Base-by-base conservation (phyloP, 306 rosid species). In the Mucuna pruriens region DNA sequence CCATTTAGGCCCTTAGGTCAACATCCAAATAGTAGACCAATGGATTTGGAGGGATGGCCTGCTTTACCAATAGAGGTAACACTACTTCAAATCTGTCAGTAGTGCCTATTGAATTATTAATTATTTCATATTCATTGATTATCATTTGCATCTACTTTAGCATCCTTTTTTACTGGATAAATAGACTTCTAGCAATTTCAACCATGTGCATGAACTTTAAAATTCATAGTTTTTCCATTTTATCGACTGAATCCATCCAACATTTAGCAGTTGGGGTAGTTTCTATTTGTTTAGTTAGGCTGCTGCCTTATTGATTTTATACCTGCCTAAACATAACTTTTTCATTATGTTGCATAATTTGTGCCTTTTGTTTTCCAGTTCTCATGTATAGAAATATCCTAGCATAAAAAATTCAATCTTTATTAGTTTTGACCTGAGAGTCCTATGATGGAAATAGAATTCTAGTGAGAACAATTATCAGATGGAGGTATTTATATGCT, bases 41-140 rank as follows among this genome's bases (percentile, higher is more conserved):
- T 90, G 90, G 94, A 90, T 84, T 51, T 93, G 82, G 97, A 93
- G 72, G 94, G 91, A 71, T 93, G 97, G 97, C 90, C 91, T 80
- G 76, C 84, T 36, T 80, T 80, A 80, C 91, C 91, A 44, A 69
- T 86, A 74, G 94, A 93, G 97, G 97, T 93, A 83, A 71, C 67
- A 52, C 60, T 73, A 77, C 58, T 19, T 69, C 5, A 57, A 25
- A 25, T 38, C 39, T 48, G 4, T 67, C 20, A 54, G 67, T 29
- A 34, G 15, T 60, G 31, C 73, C 80, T 48, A 26, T 46, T 36
- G 2, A 11, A 36, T 34, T 5, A 58, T 70, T 58, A 29, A 49
- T 29, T 29, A 17, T 55, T 63, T 63, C 40, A 26, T 25, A 25
- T 36, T 57, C 22, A 29, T 48, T 72, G n/a, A 39, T 39, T 40